Percentiles rank a stretch among this genome's conserved stretches.
phyloP scores from a whole-genome alignment of 2,329 filamentous ascomycete species.

The Colletotrichum cuscutae region DNA sequence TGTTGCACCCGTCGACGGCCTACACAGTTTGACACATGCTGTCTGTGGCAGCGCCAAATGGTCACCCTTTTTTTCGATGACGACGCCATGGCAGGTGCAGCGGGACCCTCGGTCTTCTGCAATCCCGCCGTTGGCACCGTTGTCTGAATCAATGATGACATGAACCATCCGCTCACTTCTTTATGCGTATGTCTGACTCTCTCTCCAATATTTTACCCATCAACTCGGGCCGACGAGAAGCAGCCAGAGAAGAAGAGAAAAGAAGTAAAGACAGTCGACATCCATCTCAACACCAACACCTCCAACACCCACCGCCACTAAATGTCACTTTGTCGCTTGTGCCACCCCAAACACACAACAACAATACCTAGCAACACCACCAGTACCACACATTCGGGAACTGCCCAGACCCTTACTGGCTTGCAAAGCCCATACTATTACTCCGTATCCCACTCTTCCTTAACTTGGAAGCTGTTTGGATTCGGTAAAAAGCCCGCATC shows the following conservation, averaged over 20 bases:
- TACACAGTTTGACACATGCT: background rate
- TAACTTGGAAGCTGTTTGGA: slow-evolving; percentile 5
- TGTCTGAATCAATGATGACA: slow-evolving; percentile 3
- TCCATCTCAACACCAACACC: background rate
- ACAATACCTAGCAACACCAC: background rate
- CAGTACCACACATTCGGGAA: background rate
- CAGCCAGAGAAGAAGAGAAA: background rate
- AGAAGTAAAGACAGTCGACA: background rate
- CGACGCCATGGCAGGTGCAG: slow-evolving; percentile 14
- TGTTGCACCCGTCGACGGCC: background rate
- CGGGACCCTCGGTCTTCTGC: slow-evolving; percentile 9
- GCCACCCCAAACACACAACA: background rate
- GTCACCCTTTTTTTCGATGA: slow-evolving; percentile 16
- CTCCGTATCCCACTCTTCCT: background rate
- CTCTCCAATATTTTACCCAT: background rate
- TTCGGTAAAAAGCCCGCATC: slow-evolving; percentile 12
- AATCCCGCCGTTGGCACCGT: slow-evolving; percentile 1
- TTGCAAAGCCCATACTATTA: background rate
- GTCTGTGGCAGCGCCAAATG: background rate
- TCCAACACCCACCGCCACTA: background rate
- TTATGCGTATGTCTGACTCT: background rate
- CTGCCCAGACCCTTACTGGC: background rate
- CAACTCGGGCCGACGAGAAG: background rate
- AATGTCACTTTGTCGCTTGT: background rate
- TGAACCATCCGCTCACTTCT: background rate